Base-by-base conservation (phyloP, 2,329 filamentous ascomycete species). In the Paraconiothyrium sp. region DNA sequence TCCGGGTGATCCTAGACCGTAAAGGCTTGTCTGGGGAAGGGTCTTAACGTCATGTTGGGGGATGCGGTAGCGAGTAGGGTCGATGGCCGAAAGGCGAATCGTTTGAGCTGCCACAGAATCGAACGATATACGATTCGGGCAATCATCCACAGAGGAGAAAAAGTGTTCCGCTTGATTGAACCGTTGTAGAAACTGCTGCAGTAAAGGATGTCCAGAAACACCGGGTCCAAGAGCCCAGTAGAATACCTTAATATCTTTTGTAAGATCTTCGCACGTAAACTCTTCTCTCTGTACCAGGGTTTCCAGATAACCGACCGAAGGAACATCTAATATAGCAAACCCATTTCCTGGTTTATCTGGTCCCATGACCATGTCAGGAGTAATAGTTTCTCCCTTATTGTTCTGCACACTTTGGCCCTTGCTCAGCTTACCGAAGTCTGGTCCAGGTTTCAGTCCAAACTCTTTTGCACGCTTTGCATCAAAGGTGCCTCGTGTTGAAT, bases 311-410 rank as follows among this genome's bases (percentile, higher is more conserved):
- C 88, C 86, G 0, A 76, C 64, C 14, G 89, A 86, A 1, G 93
- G 92, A 8, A 99, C 77, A 68, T 98, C 94, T 44, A 96, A 82
- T 8, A 99, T 84, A 9, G 92, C 90, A 65, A 97, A 84, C 2
- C 92, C 94, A 58, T 84, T 86, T 11, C 93, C 93, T 6, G 86
- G 84, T 58, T 88, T 84, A 3, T 84, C 79, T 11, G 89, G 82
- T 1, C 86, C 92, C 55, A 99, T 74, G 1, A 98, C 93, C 90
- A 97, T 95, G 0, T 95, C 91, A 1, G 94, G 90, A 0, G 90
- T 95, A 34, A 99, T 87, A 0, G 85, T 85, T 7, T 82, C 84
- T 4, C 92, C 93, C 69, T 90, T 85, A 14, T 83, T 80, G 27
- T 87, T 88, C 57, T 82, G 79, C 1, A 95, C 88, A 51, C 78